Base-by-base conservation (phyloP, 202 grass and related monocot species). In the Alloteropsis angusta region DNA sequence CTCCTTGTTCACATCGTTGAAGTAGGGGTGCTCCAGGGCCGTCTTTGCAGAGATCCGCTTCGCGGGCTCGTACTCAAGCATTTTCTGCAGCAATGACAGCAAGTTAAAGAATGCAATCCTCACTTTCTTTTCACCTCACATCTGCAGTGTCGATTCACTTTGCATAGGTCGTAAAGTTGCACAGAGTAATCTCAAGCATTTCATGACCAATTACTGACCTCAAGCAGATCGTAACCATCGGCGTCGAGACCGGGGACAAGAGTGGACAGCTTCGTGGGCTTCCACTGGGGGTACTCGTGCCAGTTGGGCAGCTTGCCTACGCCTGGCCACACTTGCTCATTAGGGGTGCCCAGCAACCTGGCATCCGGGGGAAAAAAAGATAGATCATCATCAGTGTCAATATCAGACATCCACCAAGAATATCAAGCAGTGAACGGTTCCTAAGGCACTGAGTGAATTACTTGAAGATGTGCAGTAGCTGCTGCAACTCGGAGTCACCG, bases 391-490 rank as follows among this genome's bases (percentile, higher is more conserved):
- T 72, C 26, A 75, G 41, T 10, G 35, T 56, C 35, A 36, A 36
- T 36, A 36, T 37, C 2, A 45, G 4, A 71, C 30, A 75, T 15
- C 10, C 19, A 21, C 17, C 6, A 76, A 32, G 1, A 50, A 42
- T 46, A 9, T 30, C 35, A 60, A 60, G 47, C 0, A 74, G 25
- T 12, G 4, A 65, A 30, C 23, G 15, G 9, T 42, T 43, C 34
- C 4, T 12, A 47, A 56, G 41, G 69, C 6, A 21, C 26, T 34
- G 23, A 11, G 10, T 58, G 47, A 67, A 63, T 84, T 88, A 90
- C 96, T 93, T 96, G 92, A 99, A 99, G 67, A 99, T 99, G 79
- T 99, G 90, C 67, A 99, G 84, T n/a, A 99, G 88, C 68, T 99
- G 96, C 78, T 99, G 96, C 57, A 99, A 60, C 85, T 99, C 96